Conservation (phyloP, 495 filamentous ascomycete genomes). For the Penicillium robsamsonii region DNA sequence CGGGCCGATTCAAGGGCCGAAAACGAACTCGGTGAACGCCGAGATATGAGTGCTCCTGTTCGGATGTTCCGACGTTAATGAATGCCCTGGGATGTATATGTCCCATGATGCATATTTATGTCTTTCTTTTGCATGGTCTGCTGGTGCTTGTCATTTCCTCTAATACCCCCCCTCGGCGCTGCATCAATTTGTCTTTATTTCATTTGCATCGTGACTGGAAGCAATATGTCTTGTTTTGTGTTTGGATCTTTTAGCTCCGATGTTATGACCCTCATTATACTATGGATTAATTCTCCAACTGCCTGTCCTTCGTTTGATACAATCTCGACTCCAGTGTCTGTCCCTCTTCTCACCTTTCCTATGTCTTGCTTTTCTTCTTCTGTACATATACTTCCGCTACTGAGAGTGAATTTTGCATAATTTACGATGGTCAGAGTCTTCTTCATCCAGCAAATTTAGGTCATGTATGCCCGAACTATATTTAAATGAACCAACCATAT, state of each 20-base stretch:
- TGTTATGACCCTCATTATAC: constrained; percentile 12
- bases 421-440: no score
- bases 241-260: constrained; percentile 1
- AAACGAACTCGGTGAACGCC: constrained; percentile 31
- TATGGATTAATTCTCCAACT: constrained; percentile 5
- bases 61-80: constrained; percentile 37
- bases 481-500: neutral
- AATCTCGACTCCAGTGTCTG: neutral
- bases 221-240: constrained; percentile 11
- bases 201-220: constrained; percentile 17
- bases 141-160: constrained; percentile 22
- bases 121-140: constrained; percentile 17
- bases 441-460: neutral
- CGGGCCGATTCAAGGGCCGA: constrained; percentile 31
- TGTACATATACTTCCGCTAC: neutral
- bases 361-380: constrained; percentile 6
- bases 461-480: neutral
- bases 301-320: neutral
- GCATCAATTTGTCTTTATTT: constrained; percentile 21
- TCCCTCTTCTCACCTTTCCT: constrained; percentile 5
- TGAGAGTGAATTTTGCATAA: neutral
- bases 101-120: constrained; percentile 17
- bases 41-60: constrained; percentile 44
- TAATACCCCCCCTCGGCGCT: constrained; percentile 33
- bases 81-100: constrained; percentile 8